Evolutionary conservation across 306 rosid species (phyloP).

Genomic region (Sesbania bispinosa): DNA sequence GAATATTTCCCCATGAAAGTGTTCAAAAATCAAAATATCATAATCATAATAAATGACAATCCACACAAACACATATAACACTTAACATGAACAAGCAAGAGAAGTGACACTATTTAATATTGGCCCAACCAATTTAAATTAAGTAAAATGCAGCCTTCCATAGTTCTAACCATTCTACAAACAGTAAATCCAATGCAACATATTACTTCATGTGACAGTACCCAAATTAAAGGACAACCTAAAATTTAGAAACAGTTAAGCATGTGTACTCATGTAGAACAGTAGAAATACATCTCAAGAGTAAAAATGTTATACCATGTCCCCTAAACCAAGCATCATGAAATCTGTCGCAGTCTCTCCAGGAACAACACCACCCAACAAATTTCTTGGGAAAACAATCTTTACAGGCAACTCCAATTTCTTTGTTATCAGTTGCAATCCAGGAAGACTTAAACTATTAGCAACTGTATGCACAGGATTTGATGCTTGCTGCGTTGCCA

Average conservation of each 20-base stretch:
- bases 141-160: slow-evolving; percentile 1
- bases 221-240: slow-evolving; percentile 3
- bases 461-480: slow-evolving; percentile 98
- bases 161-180: background rate
- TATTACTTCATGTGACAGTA: slow-evolving; percentile 10
- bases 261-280: background rate
- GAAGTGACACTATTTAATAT: background rate
- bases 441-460: slow-evolving; percentile 93
- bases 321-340: slow-evolving; percentile 99
- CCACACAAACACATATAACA: background rate
- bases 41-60: slow-evolving; percentile 5
- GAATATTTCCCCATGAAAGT: background rate
- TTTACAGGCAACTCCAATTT: slow-evolving; percentile 97
- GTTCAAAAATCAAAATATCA: no score
- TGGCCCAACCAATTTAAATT: background rate
- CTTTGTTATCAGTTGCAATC: slow-evolving; percentile 85
- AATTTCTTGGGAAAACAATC: slow-evolving; percentile 93
- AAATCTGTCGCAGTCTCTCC: slow-evolving; percentile 72
- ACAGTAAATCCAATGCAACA: slow-evolving; percentile 4
- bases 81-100: background rate
- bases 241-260: background rate
- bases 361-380: slow-evolving; percentile 74
- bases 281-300: slow-evolving; percentile 2
- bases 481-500: slow-evolving; percentile 93
- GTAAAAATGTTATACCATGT: slow-evolving; percentile 64